Evolutionary conservation across 2,329 filamentous ascomycete genomes (phyloP), one percentile per base, ranked within the genome.

Genomic region (Ophidiomyces ophidiicola): DNA sequence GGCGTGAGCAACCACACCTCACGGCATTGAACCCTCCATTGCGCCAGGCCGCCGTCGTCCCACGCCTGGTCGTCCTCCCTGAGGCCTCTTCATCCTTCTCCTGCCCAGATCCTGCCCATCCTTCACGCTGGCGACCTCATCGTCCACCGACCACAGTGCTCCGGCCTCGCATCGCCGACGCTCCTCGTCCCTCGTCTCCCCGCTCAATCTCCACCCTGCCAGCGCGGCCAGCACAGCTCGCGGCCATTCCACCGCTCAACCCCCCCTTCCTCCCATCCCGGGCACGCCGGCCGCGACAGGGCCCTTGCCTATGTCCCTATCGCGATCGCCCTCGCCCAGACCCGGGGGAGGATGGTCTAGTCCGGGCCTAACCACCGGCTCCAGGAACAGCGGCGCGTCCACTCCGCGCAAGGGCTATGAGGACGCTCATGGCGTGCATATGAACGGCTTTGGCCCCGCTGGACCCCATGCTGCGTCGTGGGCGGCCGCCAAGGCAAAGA

Each of bases 311-410:
- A 94, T 94, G 87, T 82, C 82, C 50, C 66, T 88, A 46, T 90
- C 86, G 50, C 78, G 85, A 63, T 92, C 84, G 56, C 84, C 87
- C 36, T 94, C 85, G 41, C 88, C 87, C 46, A 73, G 77, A 46
- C 80, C 78, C 45, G 81, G 82, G 53, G 85, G 84, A 56, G 86
- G 86, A 51, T 94, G 88, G 87, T 77, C 83, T 41, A 90, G 80
- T 62, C 85, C 82, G 41, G 83, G 79, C 47, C 71, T 84, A 55
- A 80, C 76, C 54, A 77, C 81, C 44, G 77, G 75, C 43, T 83
- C 80, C 58, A 80, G 80, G 45, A 72, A 74, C 49, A 46, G 44
- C 17, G 39, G 46, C 14, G 26, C 30, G 14, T 75, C 76, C 25
- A 85, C 78, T 56, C 80, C 82, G 14, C 50, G 65, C 62, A 53